Conservation (phyloP, 1,139 yeast genomes). For the Lodderomyces jiufengensis region DNA sequence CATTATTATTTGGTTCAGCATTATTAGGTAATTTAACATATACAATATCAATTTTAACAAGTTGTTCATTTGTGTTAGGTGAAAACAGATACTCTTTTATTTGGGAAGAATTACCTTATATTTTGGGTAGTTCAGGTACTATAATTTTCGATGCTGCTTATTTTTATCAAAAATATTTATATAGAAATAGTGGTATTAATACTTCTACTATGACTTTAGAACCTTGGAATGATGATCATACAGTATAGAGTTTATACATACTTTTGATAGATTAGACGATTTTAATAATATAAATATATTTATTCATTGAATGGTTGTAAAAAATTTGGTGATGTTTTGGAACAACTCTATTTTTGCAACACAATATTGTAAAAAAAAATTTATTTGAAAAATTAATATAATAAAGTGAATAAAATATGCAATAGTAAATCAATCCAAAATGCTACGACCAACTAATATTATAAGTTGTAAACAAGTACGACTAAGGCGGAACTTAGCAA, state of each 20-base stretch:
- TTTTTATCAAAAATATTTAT: conserved; percentile 58
- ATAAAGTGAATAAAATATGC: conserved; percentile 4
- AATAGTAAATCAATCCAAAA: no score
- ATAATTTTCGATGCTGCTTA: conserved; percentile 72
- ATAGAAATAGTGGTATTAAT: conserved; percentile 26
- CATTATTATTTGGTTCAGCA: conserved; percentile 75
- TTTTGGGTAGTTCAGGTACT: conserved; percentile 86
- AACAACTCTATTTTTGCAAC: no score
- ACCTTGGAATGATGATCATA: conserved; percentile 19
- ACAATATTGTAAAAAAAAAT: no score
- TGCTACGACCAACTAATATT: neutral
- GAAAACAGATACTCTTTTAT: conserved; percentile 47
- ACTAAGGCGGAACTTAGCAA: neutral
- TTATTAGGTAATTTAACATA: conserved; percentile 79
- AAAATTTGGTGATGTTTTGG: no score
- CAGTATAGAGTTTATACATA: neutral
- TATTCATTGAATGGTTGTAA: no score
- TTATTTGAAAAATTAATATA: no score
- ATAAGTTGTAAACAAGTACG: conserved; percentile 3
- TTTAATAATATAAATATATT: no score
- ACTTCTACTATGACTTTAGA: conserved; percentile 27
- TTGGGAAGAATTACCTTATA: conserved; percentile 70
- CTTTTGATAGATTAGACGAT: no score
- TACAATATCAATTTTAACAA: conserved; percentile 66
- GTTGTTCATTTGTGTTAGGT: conserved; percentile 33